Conservation (phyloP, 1,284 basidiomycete species). For the Volvariella surrecta region DNA sequence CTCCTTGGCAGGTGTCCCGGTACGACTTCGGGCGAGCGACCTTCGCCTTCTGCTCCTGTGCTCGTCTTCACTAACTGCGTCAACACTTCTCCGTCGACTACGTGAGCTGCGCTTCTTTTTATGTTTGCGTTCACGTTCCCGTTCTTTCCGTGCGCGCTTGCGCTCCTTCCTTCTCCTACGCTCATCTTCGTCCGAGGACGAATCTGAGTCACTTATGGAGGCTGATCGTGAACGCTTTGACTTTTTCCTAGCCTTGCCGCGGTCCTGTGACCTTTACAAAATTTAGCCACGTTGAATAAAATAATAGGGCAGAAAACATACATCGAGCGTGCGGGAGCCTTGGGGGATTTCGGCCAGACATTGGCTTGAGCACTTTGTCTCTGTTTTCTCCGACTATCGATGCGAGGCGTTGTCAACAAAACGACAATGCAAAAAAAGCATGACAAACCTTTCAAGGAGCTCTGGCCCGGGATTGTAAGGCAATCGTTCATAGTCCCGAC, state of each 20-base stretch:
- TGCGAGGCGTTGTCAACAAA: conserved; percentile 1
- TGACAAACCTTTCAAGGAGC: conserved; percentile 48
- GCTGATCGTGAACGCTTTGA: conserved; percentile 48
- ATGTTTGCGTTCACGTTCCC: conserved; percentile 31
- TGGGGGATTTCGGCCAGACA: conserved; percentile 85
- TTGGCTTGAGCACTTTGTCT: conserved; percentile 55
- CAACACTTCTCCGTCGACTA: conserved; percentile 25
- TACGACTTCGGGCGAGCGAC: conserved; percentile 13
- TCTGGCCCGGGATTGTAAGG: conserved; percentile 27
- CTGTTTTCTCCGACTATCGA: conserved; percentile 63
- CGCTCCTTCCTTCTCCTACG: conserved; percentile 51
- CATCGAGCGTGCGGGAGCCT: conserved; percentile 49
- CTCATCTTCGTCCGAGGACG: conserved; percentile 57
- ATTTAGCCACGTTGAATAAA: not conserved
- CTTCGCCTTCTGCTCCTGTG: conserved; percentile 1
- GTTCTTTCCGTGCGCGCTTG: conserved; percentile 46
- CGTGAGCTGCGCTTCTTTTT: conserved; percentile 31
- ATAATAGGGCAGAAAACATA: conserved; percentile 27
- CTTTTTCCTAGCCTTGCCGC: conserved; percentile 49
- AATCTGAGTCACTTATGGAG: conserved; percentile 42
- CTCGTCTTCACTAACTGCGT: conserved; percentile 6
- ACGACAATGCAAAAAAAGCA: not conserved
- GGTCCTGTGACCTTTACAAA: conserved; percentile 39
- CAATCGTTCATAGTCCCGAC: conserved; percentile 15
- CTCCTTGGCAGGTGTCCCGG: conserved; percentile 16